A percentile compares a stretch with the other conserved stretches of the same genome.
These are phyloP conservation scores for Proliferodiscus dingleyae DNA, from an alignment of 2,329 filamentous ascomycete genomes.

Conservation along the genomic window DNA sequence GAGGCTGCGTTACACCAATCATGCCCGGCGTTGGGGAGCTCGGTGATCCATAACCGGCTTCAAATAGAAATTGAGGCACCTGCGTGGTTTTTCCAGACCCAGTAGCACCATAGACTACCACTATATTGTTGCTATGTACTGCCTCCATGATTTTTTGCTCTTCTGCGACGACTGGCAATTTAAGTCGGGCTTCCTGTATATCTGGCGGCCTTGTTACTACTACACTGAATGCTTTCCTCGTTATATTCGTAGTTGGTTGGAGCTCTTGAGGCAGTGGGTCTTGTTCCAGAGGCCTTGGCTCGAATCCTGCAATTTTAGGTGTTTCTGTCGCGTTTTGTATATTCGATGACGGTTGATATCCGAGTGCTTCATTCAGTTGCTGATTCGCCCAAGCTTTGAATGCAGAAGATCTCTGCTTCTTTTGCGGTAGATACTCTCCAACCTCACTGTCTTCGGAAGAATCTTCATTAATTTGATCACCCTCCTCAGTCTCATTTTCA, in stretches of 20 bases:
- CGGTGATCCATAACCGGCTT: slow-evolving; percentile 81
- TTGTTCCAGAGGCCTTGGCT: slow-evolving; percentile 61
- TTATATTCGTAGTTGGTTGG: slow-evolving; percentile 50
- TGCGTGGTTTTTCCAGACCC: slow-evolving; percentile 98
- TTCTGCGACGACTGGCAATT: slow-evolving; percentile 85
- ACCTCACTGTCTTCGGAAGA: slow-evolving; percentile 28
- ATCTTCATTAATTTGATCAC: slow-evolving; percentile 19
- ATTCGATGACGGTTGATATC: slow-evolving; percentile 48
- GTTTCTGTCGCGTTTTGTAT: slow-evolving; percentile 33
- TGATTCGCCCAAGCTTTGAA: slow-evolving; percentile 94
- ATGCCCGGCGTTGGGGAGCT: slow-evolving; percentile 79
- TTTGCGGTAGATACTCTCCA: slow-evolving; percentile 31
- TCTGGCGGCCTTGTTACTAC: slow-evolving; percentile 63
- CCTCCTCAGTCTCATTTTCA: slow-evolving; percentile 24
- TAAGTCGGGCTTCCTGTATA: slow-evolving; percentile 72
- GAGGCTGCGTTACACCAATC: slow-evolving; percentile 92
- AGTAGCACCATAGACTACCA: slow-evolving; percentile 90
- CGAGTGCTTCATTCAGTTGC: slow-evolving; percentile 78
- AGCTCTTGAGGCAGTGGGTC: slow-evolving; percentile 67
- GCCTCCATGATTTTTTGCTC: slow-evolving; percentile 98
- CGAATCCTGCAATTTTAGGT: slow-evolving; percentile 57
- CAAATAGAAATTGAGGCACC: slow-evolving; percentile 91
- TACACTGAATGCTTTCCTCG: slow-evolving; percentile 73
- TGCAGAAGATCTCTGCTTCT: slow-evolving; percentile 49
- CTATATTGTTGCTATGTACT: slow-evolving; percentile 83